A percentile compares a stretch with the other conserved stretches of the same genome.
These are phyloP conservation scores for Exsudoporus floridanus DNA, from an alignment of 1,284 basidiomycete genomes.

Conservation along the genomic window DNA sequence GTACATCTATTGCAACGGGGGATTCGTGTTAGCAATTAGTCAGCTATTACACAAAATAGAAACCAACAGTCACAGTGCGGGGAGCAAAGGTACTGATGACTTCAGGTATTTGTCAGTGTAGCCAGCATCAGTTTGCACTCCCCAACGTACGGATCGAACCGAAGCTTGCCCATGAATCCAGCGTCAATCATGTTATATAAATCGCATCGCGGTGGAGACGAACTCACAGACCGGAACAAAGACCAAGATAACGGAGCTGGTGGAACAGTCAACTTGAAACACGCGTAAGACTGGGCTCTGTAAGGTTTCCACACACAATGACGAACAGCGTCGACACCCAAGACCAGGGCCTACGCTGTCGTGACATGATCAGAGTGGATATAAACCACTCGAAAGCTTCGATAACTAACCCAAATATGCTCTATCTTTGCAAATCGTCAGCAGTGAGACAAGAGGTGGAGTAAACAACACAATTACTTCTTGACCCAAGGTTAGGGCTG, in stretches of 20 bases:
- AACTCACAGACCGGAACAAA: background rate
- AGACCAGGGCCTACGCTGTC: background rate
- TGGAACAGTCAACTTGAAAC: background rate
- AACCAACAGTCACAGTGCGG: background rate
- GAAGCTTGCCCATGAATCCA: background rate
- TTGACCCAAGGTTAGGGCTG: background rate
- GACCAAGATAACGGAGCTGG: constrained; percentile 5
- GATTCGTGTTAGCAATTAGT: background rate
- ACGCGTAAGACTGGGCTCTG: background rate
- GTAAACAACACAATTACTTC: background rate
- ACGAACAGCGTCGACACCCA: constrained; percentile 1
- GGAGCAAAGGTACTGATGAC: background rate
- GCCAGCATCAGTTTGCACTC: background rate
- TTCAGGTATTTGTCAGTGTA: background rate
- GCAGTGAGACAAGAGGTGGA: background rate
- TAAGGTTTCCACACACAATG: background rate
- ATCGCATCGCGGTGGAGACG: background rate
- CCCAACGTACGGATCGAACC: background rate
- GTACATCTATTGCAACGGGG: background rate
- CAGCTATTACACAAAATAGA: background rate
- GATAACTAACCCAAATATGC: constrained; percentile 3
- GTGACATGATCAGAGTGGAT: background rate
- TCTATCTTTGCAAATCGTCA: constrained; percentile 1
- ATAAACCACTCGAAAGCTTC: background rate
- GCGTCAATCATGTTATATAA: background rate